Evolutionary conservation across 345 rosid species (phyloP).

Genomic region (Boechera stricta): DNA sequence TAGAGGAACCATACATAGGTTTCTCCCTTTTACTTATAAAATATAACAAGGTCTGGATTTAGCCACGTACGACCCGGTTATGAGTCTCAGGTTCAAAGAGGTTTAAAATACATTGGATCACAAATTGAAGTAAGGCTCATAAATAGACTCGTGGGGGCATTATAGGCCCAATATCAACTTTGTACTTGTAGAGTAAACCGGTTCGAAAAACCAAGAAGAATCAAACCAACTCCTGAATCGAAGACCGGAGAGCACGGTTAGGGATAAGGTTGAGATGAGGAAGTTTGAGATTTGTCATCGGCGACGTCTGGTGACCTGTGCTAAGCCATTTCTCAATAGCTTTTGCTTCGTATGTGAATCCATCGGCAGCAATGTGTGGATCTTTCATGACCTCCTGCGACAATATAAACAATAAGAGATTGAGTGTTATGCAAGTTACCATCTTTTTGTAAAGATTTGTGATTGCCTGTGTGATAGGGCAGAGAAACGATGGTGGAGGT

Average conservation of each 20-base stretch:
- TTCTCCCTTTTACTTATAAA: not conserved
- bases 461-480: slow-evolving; percentile 51
- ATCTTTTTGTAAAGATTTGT: not conserved
- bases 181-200: not conserved
- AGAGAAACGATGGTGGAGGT: slow-evolving; percentile 44
- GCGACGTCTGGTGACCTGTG: slow-evolving; percentile 59
- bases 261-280: slow-evolving; percentile 55
- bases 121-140: not conserved
- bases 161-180: slow-evolving; percentile 12
- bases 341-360: slow-evolving; percentile 67
- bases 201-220: not conserved
- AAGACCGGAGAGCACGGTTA: slow-evolving; percentile 65
- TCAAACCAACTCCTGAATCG: slow-evolving; percentile 53
- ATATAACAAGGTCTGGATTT: not conserved
- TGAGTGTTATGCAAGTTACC: slow-evolving; percentile 3
- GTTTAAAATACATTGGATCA: not conserved
- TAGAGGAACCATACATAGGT: no score
- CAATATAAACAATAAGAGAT: not conserved
- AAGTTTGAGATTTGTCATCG: slow-evolving; percentile 56
- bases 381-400: slow-evolving; percentile 55
- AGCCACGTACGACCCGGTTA: slow-evolving; percentile 24
- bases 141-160: not conserved
- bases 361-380: slow-evolving; percentile 76
- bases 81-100: not conserved
- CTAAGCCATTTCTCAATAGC: slow-evolving; percentile 62